A percentile compares a stretch with the other conserved stretches of the same genome.
phyloP scores from a whole-genome alignment of 148 eudicot genomes.

The Hydrangea macrophylla region DNA sequence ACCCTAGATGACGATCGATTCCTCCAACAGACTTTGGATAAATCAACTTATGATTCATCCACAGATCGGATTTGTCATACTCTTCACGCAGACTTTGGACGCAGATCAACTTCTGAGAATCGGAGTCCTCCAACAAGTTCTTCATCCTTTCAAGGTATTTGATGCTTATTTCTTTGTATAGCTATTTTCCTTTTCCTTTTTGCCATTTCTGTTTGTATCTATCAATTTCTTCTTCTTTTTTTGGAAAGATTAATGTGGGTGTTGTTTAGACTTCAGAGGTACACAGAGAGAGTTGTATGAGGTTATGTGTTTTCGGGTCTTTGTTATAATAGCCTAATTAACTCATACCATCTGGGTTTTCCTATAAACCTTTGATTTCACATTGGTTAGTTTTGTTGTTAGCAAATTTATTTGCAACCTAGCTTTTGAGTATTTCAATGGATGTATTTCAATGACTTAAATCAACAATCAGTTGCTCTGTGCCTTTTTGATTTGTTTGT shows the following conservation, averaged over 20 bases:
- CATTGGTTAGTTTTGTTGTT: not conserved
- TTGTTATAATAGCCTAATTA: no score
- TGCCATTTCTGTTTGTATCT: slow-evolving; percentile 1
- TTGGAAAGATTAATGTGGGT: not conserved
- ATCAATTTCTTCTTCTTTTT: not conserved
- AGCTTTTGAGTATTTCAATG: not conserved
- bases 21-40: no score
- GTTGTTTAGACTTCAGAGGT: not conserved
- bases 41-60: no score
- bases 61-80: no score
- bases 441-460: not conserved
- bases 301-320: not conserved
- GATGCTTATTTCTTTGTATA: no score
- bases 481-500: not conserved
- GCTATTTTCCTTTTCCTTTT: slow-evolving; percentile 6
- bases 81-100: no score
- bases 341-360: not conserved
- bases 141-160: no score
- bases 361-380: not conserved
- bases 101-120: no score
- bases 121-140: no score
- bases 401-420: not conserved
- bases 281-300: not conserved
- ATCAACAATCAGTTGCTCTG: not conserved
- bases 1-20: no score